Percentiles rank a stretch among this genome's conserved stretches.
These are phyloP conservation scores for Epichloe hybrida DNA, from an alignment of 2,329 filamentous ascomycete genomes.

Conservation along the genomic window DNA sequence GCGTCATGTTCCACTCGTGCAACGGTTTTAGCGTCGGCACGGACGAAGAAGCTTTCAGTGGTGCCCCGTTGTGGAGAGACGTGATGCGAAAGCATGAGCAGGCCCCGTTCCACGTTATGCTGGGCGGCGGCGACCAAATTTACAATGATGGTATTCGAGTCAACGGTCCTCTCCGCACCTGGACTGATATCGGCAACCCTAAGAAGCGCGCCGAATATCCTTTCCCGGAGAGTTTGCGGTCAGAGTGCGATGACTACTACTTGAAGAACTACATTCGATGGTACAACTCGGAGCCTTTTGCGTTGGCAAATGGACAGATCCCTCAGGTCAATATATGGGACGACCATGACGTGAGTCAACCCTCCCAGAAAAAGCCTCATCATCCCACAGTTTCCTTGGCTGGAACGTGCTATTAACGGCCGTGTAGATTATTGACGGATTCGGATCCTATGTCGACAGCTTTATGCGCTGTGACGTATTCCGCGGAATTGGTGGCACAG, in stretches of 20 bases:
- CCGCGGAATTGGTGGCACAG: conserved; percentile 76
- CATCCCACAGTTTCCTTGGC: not conserved
- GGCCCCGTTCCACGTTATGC: conserved; percentile 84
- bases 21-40: conserved; percentile 90
- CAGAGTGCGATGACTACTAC: conserved; percentile 81
- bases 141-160: conserved; percentile 92
- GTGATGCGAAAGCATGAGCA: conserved; percentile 70
- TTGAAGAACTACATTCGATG: conserved; percentile 74
- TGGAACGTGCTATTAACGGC: conserved; percentile 17
- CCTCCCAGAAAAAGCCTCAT: not conserved
- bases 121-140: conserved; percentile 89
- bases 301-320: conserved; percentile 77
- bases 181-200: conserved; percentile 75
- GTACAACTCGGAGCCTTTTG: conserved; percentile 78
- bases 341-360: conserved; percentile 62
- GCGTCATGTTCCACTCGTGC: conserved; percentile 96
- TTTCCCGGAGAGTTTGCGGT: conserved; percentile 67
- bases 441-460: conserved; percentile 81
- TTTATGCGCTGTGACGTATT: conserved; percentile 94
- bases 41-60: conserved; percentile 74
- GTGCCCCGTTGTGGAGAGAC: conserved; percentile 90
- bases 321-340: conserved; percentile 97
- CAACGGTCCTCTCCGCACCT: conserved; percentile 63
- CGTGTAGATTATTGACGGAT: conserved; percentile 70
- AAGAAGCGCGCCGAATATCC: conserved; percentile 65